Evolutionary conservation across 257 asterid genomes (phyloP).

Genomic region (Ajuga chamaepitys): DNA sequence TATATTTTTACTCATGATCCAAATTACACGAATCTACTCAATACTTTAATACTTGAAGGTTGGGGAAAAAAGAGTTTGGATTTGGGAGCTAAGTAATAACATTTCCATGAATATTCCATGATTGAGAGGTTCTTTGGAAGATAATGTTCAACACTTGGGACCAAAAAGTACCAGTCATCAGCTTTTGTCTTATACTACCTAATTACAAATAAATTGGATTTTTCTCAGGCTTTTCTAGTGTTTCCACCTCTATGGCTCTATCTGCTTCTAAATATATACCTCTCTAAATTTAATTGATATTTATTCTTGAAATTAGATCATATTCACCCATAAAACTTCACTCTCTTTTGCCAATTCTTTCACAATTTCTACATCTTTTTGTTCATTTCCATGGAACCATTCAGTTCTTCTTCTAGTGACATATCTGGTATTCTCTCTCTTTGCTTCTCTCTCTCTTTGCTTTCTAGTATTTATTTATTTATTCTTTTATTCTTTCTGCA

Average conservation of each 20-base stretch:
- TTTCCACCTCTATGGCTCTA: background rate
- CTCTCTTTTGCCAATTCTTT: background rate
- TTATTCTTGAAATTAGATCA: constrained; percentile 7
- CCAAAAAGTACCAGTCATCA: background rate
- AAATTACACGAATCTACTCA: no score
- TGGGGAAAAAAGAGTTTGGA: no score
- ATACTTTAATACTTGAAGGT: no score
- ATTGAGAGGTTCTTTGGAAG: no score
- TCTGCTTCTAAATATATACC: background rate
- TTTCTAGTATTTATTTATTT: background rate
- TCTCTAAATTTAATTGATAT: background rate
- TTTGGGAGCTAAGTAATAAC: no score
- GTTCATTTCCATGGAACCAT: constrained; percentile 34
- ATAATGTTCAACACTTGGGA: background rate
- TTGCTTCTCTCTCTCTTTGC: background rate
- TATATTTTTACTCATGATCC: no score
- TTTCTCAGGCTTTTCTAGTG: background rate
- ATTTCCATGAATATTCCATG: no score
- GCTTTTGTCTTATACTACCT: no score
- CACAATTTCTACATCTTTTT: constrained; percentile 3
- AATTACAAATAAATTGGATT: background rate
- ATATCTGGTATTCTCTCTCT: constrained; percentile 25
- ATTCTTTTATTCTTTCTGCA: no score
- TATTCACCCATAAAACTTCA: constrained; percentile 6
- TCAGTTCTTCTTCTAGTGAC: constrained; percentile 20